Conservation (phyloP, 2,329 filamentous ascomycete species). For the Sphaerulina vaccinii region DNA sequence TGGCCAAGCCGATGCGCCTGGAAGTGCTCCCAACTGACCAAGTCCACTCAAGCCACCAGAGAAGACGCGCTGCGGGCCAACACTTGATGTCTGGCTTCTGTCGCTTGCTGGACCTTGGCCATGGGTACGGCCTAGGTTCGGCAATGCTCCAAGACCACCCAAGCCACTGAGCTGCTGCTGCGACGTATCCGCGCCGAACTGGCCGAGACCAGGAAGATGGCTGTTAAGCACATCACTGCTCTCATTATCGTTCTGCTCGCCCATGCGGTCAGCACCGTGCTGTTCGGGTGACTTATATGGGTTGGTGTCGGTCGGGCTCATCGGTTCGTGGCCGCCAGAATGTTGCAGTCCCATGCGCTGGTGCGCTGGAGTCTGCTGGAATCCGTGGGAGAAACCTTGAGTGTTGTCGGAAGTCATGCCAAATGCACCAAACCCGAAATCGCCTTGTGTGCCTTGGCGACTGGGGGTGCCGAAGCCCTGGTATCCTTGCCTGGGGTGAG, state of each 20-base stretch:
- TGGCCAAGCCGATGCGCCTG: constrained; percentile 62
- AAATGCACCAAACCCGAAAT: constrained; percentile 59
- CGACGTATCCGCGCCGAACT: constrained; percentile 27
- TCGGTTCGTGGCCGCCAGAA: constrained; percentile 58
- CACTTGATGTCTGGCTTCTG: constrained; percentile 89
- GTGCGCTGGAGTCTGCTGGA: constrained; percentile 53
- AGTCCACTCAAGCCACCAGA: constrained; percentile 57
- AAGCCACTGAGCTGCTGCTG: constrained; percentile 33
- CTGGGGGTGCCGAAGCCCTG: constrained; percentile 46
- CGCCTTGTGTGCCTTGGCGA: constrained; percentile 54
- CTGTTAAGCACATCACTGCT: constrained; percentile 32
- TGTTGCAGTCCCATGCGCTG: constrained; percentile 45
- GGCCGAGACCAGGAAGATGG: constrained; percentile 35
- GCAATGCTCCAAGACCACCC: constrained; percentile 34
- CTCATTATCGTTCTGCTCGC: constrained; percentile 44
- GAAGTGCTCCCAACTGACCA: constrained; percentile 42
- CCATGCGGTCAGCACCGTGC: constrained; percentile 59
- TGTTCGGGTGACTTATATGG: constrained; percentile 89
- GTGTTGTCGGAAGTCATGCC: constrained; percentile 57
- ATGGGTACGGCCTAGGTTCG: constrained; percentile 40
- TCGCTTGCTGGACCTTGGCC: constrained; percentile 66
- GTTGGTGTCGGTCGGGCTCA: constrained; percentile 93
- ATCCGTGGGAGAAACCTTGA: constrained; percentile 45
- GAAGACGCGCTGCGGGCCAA: constrained; percentile 71
- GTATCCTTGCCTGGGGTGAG: constrained; percentile 43